Evolutionary conservation across 148 eudicot species (phyloP), one percentile per base, ranked within the genome.

Genomic region (Camellia lanceoleosa): DNA sequence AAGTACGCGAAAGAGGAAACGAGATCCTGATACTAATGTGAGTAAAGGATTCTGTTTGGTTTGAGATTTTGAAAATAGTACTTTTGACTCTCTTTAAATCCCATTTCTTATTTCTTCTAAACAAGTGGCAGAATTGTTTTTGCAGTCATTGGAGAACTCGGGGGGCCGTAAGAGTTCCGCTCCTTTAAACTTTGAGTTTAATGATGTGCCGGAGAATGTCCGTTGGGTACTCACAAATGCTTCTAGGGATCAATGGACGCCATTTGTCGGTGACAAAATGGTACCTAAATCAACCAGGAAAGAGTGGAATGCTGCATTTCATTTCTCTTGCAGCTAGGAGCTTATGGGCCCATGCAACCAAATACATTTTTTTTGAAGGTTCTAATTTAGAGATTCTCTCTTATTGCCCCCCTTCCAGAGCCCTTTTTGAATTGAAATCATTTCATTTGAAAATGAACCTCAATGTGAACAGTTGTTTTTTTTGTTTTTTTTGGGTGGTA

Each of bases 251-350:
- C 54, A 62, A 2, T 93, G 95, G 95, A 82, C 81, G 61, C 91
- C 95, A 1, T 70, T 78, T 10, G 73, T 85, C 18, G 81, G 83
- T n/a, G 85, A 74, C 67, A 80, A 83, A 12, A 69, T 80, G 74
- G 84, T 91, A 7, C 82, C 95, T 0, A 86, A 87, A 76, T 71
- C 88, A 1, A 55, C 84, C 10, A 86, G 81, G 83, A 85, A 81
- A 66, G 88, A 91, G 46, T 92, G 97, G 97, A 80, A 55, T 71
- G 86, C 89, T 14, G 90, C 91, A 0, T 88, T 83, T 56, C 19
- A 76, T 5, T 15, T 38, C 47, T 67, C 51, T 55, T 15, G 6
- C 74, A 49, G 7, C 41, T 30, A 52, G 62, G 20, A 42, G 15
- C 23, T 30, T 52, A 9, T 58, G n/a, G 75, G 60, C n/a, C 9